phyloP scores from a whole-genome alignment of 345 rosid species.

The Anacardium occidentale region DNA sequence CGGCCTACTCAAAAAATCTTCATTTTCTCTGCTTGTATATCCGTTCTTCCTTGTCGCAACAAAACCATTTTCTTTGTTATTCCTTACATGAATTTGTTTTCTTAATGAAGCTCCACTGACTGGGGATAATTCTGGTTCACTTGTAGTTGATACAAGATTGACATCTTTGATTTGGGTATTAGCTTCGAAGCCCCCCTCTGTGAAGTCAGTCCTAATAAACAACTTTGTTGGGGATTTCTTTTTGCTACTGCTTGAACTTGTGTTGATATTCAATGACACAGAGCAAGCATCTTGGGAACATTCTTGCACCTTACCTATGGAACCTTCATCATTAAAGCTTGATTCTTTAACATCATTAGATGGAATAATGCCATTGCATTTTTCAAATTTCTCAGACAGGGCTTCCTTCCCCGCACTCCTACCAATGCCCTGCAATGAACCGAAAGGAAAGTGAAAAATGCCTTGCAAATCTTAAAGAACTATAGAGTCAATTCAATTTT shows the following conservation, averaged over 20 bases:
- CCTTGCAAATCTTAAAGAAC: neutral
- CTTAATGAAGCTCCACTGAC: constrained; percentile 9
- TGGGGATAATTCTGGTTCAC: neutral
- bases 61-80: constrained; percentile 51
- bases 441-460: neutral
- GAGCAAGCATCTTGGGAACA: constrained; percentile 17
- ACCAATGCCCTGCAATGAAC: constrained; percentile 24
- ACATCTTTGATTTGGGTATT: constrained; percentile 14
- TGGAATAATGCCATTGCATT: constrained; percentile 4
- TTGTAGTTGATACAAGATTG: constrained; percentile 1
- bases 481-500: too few relatives aligned
- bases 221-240: constrained; percentile 13
- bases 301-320: constrained; percentile 23
- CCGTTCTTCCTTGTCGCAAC: constrained; percentile 47
- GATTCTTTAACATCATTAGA: constrained; percentile 6
- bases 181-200: constrained; percentile 9
- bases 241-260: constrained; percentile 6
- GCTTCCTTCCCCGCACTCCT: constrained; percentile 3
- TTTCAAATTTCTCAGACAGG: constrained; percentile 6
- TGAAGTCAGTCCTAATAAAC: neutral
- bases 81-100: constrained; percentile 18
- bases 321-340: constrained; percentile 22
- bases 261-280: neutral
- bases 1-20: constrained; percentile 22
- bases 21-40: constrained; percentile 23